Conservation (phyloP, 345 rosid species). For the Eucalyptus brandiana region DNA sequence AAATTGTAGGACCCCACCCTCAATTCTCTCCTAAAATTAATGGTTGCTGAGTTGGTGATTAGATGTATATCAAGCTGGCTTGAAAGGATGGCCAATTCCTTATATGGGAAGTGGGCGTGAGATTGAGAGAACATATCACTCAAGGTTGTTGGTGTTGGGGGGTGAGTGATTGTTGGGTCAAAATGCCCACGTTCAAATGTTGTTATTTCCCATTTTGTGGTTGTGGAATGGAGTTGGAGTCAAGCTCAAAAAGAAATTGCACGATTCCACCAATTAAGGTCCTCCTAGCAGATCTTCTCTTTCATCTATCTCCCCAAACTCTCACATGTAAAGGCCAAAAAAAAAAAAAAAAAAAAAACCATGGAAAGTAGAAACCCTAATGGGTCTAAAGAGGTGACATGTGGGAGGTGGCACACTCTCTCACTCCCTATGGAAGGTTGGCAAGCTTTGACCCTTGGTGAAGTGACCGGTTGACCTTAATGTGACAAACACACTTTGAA, state of each 20-base stretch:
- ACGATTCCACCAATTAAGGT: constrained; percentile 37
- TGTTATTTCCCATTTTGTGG: constrained; percentile 8
- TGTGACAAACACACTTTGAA: background rate
- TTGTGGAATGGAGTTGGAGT: constrained; percentile 23
- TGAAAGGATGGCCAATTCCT: constrained; percentile 18
- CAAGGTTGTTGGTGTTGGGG: background rate
- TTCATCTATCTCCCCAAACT: background rate
- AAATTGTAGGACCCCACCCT: background rate
- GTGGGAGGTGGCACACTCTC: background rate
- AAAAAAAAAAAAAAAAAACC: background rate
- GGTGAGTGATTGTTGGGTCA: constrained; percentile 40
- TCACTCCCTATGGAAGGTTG: constrained; percentile 21
- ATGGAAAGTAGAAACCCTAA: background rate
- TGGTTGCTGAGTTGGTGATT: constrained; percentile 27
- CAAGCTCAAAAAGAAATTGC: constrained; percentile 7
- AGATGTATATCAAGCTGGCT: background rate
- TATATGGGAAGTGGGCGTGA: constrained; percentile 24
- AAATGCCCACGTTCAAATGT: constrained; percentile 18
- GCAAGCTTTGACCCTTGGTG: constrained; percentile 25
- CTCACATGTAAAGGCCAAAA: background rate
- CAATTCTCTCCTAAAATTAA: background rate
- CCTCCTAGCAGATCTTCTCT: background rate
- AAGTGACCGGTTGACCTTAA: background rate
- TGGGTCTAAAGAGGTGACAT: background rate
- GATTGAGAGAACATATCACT: background rate